Percentiles rank a stretch among this genome's conserved stretches.
Evolutionary conservation across 768 basidiomycete genomes (phyloP).

Genomic region (Hortiboletus campestris): DNA sequence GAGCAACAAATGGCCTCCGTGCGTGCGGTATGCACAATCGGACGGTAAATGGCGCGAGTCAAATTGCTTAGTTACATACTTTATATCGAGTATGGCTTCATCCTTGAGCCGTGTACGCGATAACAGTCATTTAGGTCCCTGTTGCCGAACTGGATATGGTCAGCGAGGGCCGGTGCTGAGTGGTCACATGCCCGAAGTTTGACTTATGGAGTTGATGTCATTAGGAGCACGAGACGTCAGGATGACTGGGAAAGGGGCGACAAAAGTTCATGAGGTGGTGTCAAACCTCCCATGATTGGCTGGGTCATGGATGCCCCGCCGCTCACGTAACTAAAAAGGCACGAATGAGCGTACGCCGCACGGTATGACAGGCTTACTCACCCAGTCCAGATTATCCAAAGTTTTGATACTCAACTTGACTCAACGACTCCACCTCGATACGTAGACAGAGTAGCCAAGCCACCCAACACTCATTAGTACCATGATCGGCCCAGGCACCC

Average conservation of each 20-base stretch:
- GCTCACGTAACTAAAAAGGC: neutral
- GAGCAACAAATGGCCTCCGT: neutral
- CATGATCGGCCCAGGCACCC: too few species aligned
- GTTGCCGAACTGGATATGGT: neutral
- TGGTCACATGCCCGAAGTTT: neutral
- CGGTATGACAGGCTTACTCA: neutral
- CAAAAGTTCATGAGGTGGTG: neutral
- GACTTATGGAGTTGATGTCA: neutral
- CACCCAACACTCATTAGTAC: too few species aligned
- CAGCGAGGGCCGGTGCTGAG: neutral
- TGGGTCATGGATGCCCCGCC: constrained; percentile 1
- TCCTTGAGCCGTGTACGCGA: constrained; percentile 9
- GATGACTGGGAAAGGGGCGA: neutral
- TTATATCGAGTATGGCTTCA: constrained; percentile 15
- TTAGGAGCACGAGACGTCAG: neutral
- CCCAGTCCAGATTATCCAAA: neutral
- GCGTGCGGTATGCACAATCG: neutral
- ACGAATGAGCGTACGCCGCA: neutral
- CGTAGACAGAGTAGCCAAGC: too few species aligned
- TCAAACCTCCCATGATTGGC: neutral
- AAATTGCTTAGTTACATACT: neutral
- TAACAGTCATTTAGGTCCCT: neutral
- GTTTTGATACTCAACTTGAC: neutral
- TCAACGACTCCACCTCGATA: neutral
- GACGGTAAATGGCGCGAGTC: too few species aligned